Evolutionary conservation across 192 early-diverging fungal genomes (phyloP).

Genomic region (Dimargaris cristalligena): DNA sequence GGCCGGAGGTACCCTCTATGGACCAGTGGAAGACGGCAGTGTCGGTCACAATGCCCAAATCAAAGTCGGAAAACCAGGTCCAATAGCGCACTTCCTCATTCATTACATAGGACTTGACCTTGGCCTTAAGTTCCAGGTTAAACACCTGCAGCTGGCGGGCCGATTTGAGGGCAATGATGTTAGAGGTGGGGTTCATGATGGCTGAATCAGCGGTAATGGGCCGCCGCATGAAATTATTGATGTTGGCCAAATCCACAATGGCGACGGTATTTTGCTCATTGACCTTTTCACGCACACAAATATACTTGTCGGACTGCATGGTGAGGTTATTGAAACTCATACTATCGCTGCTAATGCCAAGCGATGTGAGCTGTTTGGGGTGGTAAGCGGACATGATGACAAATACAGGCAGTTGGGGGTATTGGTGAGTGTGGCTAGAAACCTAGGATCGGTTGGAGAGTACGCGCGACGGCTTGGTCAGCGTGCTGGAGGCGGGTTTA

Average conservation of each 20-base stretch:
- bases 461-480: background rate
- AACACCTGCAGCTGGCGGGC: constrained; percentile 88
- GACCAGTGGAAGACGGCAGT: constrained; percentile 92
- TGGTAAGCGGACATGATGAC: background rate
- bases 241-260: constrained; percentile 84
- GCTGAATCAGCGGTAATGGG: constrained; percentile 95
- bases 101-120: constrained; percentile 87
- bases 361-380: constrained; percentile 54
- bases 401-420: constrained; percentile 1
- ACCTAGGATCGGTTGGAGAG: background rate
- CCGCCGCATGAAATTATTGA: constrained; percentile 61
- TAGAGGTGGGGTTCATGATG: constrained; percentile 90
- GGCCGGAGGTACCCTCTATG: constrained; percentile 74
- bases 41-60: constrained; percentile 77
- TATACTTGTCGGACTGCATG: constrained; percentile 95
- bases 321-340: constrained; percentile 97
- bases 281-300: constrained; percentile 87
- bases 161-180: constrained; percentile 94
- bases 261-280: constrained; percentile 78
- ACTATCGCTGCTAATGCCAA: constrained; percentile 79
- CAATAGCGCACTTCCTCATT: constrained; percentile 79
- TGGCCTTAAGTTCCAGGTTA: constrained; percentile 88
- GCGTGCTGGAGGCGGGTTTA: background rate
- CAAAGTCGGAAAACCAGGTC: constrained; percentile 84
- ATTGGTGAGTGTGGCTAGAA: background rate